Percentiles rank a stretch among this genome's conserved stretches.
These are phyloP conservation scores for Dryadomyces quercivorus DNA, from an alignment of 2,329 filamentous ascomycete genomes.

Conservation along the genomic window DNA sequence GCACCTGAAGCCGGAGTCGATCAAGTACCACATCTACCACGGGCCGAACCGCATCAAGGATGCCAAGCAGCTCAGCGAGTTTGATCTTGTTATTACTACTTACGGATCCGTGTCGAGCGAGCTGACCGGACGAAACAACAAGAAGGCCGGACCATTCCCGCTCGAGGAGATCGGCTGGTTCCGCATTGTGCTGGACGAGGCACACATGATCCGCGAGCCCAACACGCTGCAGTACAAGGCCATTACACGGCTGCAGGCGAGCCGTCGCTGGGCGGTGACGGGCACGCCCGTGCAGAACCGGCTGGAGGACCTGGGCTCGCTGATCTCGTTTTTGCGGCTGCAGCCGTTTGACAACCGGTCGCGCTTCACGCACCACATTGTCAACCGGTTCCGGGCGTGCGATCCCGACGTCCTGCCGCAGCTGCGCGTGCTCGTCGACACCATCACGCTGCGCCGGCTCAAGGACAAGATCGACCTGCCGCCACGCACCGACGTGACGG, in stretches of 20 bases:
- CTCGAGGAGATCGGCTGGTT: conserved; percentile 81
- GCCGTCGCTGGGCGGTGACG: conserved; percentile 91
- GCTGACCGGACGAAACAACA: conserved; percentile 49
- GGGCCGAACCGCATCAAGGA: conserved; percentile 65
- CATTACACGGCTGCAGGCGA: conserved; percentile 65
- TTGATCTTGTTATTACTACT: conserved; percentile 82
- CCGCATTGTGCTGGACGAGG: conserved; percentile 86
- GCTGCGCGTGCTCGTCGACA: conserved; percentile 79
- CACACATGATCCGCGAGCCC: conserved; percentile 85
- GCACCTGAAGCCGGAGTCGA: conserved; percentile 52
- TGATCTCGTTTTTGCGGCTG: conserved; percentile 75
- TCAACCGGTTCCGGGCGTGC: conserved; percentile 75
- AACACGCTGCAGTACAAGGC: conserved; percentile 73
- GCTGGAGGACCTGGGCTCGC: conserved; percentile 75
- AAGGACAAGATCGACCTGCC: conserved; percentile 87
- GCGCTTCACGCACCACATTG: conserved; percentile 68
- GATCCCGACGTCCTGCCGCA: conserved; percentile 76
- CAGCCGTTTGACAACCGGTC: conserved; percentile 71
- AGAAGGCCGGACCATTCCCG: conserved; percentile 48
- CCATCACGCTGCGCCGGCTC: conserved; percentile 80
- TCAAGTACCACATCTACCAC: conserved; percentile 78
- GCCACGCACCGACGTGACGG: conserved; percentile 56
- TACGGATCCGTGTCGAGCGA: conserved; percentile 84
- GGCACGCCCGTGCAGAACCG: conserved; percentile 93
- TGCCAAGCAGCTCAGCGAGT: conserved; percentile 52